Evolutionary conservation across 2,329 filamentous ascomycete species (phyloP), one percentile per base, ranked within the genome.

Genomic region (Didymella keratinophila): DNA sequence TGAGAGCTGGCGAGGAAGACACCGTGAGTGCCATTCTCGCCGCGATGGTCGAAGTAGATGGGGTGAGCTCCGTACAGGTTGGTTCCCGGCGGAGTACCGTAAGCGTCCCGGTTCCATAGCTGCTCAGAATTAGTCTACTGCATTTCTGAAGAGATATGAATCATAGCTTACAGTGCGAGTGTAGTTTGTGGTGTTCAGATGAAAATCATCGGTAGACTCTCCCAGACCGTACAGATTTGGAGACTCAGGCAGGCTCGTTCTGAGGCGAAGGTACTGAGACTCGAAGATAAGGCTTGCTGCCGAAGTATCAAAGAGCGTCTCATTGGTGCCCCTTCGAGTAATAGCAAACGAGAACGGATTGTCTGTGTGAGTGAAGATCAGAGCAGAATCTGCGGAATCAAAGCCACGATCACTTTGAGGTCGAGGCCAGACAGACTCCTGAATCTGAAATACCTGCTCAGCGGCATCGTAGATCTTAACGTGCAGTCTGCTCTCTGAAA

Each of bases 161-260:
- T 8, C 23, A 14, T 61, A 83, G 90, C 58, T 85, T 79, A 25
- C 68, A 44, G 70, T 72, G 23, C 68, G 60, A 3, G 85, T 87
- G 72, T 91, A 91, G 74, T 89, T 84, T 30, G 84, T 87, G 0
- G 86, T 89, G 61, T 87, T 87, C 58, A 93, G 80, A 45, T 85
- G 83, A 68, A 91, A 86, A 2, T 85, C 80, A 68, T 93, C 90
- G 0, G 86, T 88, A 66, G 92, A 88, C 76, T 93, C 91, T 41
- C 91, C 91, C 6, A 94, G 82, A 0, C 91, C 91, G 70, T 94
- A 94, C 4, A 95, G 78, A 66, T 89, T 85, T 0, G 90, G 89
- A 43, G 86, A 80, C 1, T 84, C 76, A 0, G 91, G 90, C 12
- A 94, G 81, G 58, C 81, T 83, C 0, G 91, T 93, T 48, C 89